These are phyloP conservation scores for Kwoniella sp. DNA, from an alignment of 768 basidiomycete species.

Conservation along the genomic window DNA sequence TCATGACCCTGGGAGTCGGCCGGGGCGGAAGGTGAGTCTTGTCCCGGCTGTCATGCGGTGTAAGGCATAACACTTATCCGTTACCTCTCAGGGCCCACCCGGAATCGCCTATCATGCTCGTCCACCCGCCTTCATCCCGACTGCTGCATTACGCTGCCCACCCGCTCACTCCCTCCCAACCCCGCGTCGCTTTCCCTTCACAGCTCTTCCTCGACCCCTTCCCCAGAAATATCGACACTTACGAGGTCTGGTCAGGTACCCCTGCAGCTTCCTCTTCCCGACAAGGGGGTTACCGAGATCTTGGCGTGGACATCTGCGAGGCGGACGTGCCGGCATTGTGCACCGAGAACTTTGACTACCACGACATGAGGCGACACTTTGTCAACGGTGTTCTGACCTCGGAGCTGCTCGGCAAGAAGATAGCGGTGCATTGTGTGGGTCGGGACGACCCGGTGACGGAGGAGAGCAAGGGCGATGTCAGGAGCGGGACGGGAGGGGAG, in stretches of 20 bases:
- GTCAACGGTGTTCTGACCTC: slow-evolving; percentile 90
- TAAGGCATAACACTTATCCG: too few relatives aligned
- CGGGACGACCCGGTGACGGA: slow-evolving; percentile 12
- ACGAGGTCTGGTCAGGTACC: slow-evolving; percentile 81
- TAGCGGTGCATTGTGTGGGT: slow-evolving; percentile 81
- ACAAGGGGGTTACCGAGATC: slow-evolving; percentile 42
- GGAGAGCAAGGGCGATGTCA: slow-evolving; percentile 8
- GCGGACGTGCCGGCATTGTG: slow-evolving; percentile 85
- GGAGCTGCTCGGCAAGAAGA: slow-evolving; percentile 89
- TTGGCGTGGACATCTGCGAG: slow-evolving; percentile 50
- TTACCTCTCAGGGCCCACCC: slow-evolving; percentile 54
- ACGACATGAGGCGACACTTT: slow-evolving; percentile 85
- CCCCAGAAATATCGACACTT: slow-evolving; percentile 58
- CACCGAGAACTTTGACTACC: slow-evolving; percentile 98
- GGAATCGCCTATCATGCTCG: slow-evolving; percentile 54
- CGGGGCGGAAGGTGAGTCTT: slow-evolving; percentile 45
- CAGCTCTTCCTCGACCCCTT: slow-evolving; percentile 63
- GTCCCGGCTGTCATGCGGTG: neutral
- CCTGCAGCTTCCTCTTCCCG: slow-evolving; percentile 11
- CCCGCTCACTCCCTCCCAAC: slow-evolving; percentile 32
- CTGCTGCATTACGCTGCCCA: slow-evolving; percentile 39
- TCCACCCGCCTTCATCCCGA: slow-evolving; percentile 43
- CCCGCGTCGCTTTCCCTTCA: slow-evolving; percentile 34
- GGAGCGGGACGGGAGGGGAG: slow-evolving; percentile 55
- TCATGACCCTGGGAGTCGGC: slow-evolving; percentile 77